Conservation (phyloP, 176 grass and related monocot genomes). For the Phoenix roebelenii region DNA sequence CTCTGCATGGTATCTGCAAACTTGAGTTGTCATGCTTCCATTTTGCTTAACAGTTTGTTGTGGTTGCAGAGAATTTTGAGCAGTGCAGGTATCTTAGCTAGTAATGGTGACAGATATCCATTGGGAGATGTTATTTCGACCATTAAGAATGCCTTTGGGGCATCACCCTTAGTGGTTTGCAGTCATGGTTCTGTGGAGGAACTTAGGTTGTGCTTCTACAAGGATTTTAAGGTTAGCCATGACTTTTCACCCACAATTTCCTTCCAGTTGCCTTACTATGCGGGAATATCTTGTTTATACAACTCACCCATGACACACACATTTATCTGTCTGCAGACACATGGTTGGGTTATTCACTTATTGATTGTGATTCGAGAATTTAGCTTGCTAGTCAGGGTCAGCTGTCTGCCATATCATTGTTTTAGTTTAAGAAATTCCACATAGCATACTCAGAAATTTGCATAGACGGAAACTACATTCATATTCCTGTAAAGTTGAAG, state of each 20-base stretch:
- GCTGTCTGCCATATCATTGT: no score
- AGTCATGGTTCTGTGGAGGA: constrained; percentile 65
- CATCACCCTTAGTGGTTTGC: constrained; percentile 50
- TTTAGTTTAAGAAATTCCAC: no score
- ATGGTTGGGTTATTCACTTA: no score
- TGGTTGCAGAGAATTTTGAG: constrained; percentile 53
- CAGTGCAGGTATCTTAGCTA: constrained; percentile 34
- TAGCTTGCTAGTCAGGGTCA: no score
- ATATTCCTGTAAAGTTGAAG: no score
- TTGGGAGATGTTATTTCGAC: constrained; percentile 39
- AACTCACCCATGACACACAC: background rate
- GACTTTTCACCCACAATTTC: constrained; percentile 2
- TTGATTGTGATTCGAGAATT: no score
- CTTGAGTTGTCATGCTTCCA: no score
- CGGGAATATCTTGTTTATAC: no score
- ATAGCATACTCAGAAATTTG: no score
- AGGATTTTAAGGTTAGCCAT: constrained; percentile 71
- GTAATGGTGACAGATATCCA: constrained; percentile 45
- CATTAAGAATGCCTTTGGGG: constrained; percentile 62
- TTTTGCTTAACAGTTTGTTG: background rate
- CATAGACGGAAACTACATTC: no score
- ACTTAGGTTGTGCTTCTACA: constrained; percentile 83
- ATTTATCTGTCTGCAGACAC: background rate
- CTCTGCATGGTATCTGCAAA: no score
- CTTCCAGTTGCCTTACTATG: background rate